Evolutionary conservation across 495 filamentous ascomycete species (phyloP).

Genomic region (Pseudevernia furfuracea): DNA sequence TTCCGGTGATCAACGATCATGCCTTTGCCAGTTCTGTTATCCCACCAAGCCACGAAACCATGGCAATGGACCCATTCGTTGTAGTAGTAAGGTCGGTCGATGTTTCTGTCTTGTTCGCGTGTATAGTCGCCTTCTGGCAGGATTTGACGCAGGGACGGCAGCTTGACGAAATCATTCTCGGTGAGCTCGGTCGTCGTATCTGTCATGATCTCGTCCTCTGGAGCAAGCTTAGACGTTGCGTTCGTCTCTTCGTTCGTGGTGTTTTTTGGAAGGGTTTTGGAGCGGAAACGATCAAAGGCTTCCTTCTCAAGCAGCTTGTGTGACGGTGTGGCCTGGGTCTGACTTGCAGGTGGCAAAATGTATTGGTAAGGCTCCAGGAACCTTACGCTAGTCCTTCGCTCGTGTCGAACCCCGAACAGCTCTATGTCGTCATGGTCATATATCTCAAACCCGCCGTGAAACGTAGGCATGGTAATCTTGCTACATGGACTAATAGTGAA

Average conservation of each 20-base stretch:
- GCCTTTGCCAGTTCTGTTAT: not conserved
- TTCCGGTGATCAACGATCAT: not conserved
- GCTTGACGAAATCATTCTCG: not conserved
- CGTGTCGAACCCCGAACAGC: not conserved
- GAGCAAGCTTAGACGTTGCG: not conserved
- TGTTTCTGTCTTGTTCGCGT: not conserved
- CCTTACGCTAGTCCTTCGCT: not conserved
- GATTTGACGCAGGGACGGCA: not conserved
- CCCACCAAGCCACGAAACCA: slow-evolving; percentile 7
- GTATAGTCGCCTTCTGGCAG: not conserved
- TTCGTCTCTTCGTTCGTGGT: not conserved
- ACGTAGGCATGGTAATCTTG: not conserved
- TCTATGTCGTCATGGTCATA: not conserved
- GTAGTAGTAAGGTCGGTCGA: not conserved
- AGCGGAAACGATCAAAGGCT: not conserved
- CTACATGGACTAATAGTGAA: not conserved
- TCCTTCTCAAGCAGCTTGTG: not conserved
- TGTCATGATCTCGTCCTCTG: not conserved
- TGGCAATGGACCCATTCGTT: not conserved
- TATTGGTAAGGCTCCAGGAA: not conserved
- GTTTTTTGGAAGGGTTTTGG: not conserved
- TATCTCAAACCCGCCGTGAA: not conserved
- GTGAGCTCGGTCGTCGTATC: not conserved
- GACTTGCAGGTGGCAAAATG: not conserved
- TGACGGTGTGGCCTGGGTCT: not conserved